phyloP scores from a whole-genome alignment of 2,329 filamentous ascomycete species.

The Sporothrix variecibatus region DNA sequence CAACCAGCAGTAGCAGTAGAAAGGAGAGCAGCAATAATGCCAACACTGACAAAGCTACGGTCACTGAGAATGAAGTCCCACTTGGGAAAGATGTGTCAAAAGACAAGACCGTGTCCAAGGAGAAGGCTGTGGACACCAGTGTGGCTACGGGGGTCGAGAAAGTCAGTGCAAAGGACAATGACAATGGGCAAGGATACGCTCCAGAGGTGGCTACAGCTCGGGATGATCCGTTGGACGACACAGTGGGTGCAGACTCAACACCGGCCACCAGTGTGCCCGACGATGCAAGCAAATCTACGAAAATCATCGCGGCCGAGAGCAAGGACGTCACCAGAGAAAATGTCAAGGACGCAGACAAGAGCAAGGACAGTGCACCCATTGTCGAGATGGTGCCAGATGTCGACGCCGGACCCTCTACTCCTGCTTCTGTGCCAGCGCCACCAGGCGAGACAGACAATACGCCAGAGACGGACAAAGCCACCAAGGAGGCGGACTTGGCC shows the following conservation, averaged over 20 bases:
- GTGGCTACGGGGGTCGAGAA: background rate
- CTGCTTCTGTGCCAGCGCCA: too few relatives aligned
- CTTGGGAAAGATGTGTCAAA: background rate
- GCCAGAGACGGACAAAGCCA: background rate
- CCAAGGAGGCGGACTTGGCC: background rate
- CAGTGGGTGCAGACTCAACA: background rate
- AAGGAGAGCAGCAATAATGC: background rate
- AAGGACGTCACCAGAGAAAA: too few relatives aligned
- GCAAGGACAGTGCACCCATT: too few relatives aligned
- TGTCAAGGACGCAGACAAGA: too few relatives aligned
- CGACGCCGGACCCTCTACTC: too few relatives aligned
- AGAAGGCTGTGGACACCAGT: background rate
- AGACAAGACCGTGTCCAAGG: background rate
- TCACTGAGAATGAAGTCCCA: background rate
- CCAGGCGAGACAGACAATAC: too few relatives aligned
- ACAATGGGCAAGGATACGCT: background rate
- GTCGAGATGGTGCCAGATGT: too few relatives aligned
- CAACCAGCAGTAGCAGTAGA: background rate
- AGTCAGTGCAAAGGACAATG: background rate
- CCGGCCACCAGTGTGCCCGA: background rate
- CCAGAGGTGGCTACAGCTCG: background rate
- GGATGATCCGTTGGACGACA: background rate
- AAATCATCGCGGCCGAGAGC: too few relatives aligned
- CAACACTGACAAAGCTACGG: background rate
- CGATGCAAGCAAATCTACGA: background rate